A percentile compares a stretch with the other conserved stretches of the same genome.
phyloP scores from a whole-genome alignment of 148 eudicot genomes.

The Silene uniflora region DNA sequence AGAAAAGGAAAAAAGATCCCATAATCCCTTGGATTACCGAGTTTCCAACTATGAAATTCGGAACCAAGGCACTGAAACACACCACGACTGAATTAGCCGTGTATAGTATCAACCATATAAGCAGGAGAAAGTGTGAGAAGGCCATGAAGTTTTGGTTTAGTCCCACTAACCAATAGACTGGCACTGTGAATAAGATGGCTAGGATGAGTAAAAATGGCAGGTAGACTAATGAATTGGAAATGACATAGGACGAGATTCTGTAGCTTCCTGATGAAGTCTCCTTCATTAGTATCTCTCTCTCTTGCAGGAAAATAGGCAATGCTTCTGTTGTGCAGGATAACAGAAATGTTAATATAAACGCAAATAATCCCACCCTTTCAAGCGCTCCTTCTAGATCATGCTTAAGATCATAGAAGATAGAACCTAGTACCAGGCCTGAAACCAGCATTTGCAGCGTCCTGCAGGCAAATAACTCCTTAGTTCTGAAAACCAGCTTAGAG shows the following conservation, averaged over 20 bases:
- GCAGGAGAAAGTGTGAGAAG: conserved; percentile 59
- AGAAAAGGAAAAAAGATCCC: conserved; percentile 92
- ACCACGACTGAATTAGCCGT: conserved; percentile 94
- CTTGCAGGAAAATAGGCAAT: conserved; percentile 90
- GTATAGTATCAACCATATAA: conserved; percentile 91
- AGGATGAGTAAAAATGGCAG: conserved; percentile 72
- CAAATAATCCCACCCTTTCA: conserved; percentile 86
- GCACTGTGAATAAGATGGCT: conserved; percentile 62
- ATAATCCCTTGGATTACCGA: conserved; percentile 81
- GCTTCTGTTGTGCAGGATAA: conserved; percentile 89
- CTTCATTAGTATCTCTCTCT: conserved; percentile 89
- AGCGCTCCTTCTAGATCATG: conserved; percentile 64
- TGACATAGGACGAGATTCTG: conserved; percentile 78
- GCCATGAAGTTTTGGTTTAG: conserved; percentile 52
- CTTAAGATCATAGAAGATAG: conserved; percentile 68
- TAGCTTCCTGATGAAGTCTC: conserved; percentile 92
- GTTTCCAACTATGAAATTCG: conserved; percentile 91
- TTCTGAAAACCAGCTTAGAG: conserved; percentile 67
- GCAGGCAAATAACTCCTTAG: conserved; percentile 81
- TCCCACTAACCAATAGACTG: conserved; percentile 90
- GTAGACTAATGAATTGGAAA: conserved; percentile 87
- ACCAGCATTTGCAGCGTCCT: conserved; percentile 72
- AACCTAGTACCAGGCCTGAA: conserved; percentile 80
- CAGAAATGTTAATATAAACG: conserved; percentile 80
- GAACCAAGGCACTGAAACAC: conserved; percentile 88